These are phyloP conservation scores for Collybiopsis luxurians DNA, from an alignment of 768 basidiomycete species.

Conservation along the genomic window DNA sequence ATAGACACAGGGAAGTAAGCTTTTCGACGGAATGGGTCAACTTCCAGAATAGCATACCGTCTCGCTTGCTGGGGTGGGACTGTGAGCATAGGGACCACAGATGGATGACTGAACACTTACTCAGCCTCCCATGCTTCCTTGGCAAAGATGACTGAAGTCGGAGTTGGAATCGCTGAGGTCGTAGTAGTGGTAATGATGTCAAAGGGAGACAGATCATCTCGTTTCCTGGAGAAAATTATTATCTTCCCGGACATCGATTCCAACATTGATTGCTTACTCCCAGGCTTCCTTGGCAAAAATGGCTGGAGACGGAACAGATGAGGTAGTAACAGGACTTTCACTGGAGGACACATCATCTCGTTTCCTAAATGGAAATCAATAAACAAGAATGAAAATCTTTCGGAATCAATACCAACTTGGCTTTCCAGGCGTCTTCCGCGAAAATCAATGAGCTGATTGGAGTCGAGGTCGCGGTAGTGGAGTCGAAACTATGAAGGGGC, in stretches of 20 bases:
- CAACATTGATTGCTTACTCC: no score
- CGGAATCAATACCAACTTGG: neutral
- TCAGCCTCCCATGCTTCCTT: constrained; percentile 6
- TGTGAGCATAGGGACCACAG: no score
- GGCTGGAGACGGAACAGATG: neutral
- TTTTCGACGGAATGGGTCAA: no score
- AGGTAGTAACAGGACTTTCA: no score
- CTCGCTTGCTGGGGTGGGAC: no score
- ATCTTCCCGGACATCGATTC: no score
- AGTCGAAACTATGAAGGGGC: neutral
- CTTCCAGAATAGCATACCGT: no score
- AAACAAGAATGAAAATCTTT: neutral
- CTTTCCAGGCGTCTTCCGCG: neutral
- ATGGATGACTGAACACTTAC: neutral
- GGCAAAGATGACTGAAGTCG: neutral
- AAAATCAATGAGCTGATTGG: neutral
- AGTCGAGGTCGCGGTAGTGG: neutral
- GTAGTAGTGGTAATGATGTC: neutral
- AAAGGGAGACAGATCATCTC: no score
- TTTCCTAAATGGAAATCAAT: no score
- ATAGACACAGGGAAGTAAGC: no score
- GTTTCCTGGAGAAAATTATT: neutral
- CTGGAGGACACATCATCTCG: no score
- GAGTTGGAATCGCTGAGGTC: neutral
- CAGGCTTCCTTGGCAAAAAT: constrained; percentile 8